These are phyloP conservation scores for Henckelia pumila DNA, from an alignment of 257 asterid species.

Conservation along the genomic window DNA sequence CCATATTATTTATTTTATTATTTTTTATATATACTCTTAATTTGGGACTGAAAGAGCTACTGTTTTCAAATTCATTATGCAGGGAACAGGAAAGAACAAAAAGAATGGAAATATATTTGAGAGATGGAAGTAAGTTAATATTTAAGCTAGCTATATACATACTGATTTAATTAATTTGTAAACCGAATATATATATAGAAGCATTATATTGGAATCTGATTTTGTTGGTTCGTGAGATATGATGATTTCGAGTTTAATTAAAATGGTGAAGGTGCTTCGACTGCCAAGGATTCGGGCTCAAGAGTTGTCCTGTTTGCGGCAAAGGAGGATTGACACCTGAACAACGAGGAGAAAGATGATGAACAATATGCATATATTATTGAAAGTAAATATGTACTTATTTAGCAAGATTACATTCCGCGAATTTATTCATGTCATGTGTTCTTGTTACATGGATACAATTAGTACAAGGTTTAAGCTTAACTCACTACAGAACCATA, in stretches of 20 bases:
- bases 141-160: background rate
- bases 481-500: background rate
- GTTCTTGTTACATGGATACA: background rate
- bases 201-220: no score
- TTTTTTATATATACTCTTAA: no score
- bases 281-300: slow-evolving; percentile 87
- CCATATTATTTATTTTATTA: no score
- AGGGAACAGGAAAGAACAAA: slow-evolving; percentile 94
- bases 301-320: slow-evolving; percentile 78
- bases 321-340: slow-evolving; percentile 85
- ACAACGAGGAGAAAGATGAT: slow-evolving; percentile 85
- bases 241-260: background rate
- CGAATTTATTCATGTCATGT: no score
- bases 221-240: no score
- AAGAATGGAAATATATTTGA: slow-evolving; percentile 88
- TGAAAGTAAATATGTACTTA: no score
- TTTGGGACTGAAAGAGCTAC: no score
- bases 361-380: no score
- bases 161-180: no score
- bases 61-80: slow-evolving; percentile 5
- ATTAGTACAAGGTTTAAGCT: background rate
- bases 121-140: slow-evolving; percentile 81
- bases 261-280: slow-evolving; percentile 65
- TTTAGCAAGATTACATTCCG: no score
- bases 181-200: no score